Base-by-base conservation (phyloP, 1,284 basidiomycete species). In the Cutaneotrichosporon cavernicola region DNA sequence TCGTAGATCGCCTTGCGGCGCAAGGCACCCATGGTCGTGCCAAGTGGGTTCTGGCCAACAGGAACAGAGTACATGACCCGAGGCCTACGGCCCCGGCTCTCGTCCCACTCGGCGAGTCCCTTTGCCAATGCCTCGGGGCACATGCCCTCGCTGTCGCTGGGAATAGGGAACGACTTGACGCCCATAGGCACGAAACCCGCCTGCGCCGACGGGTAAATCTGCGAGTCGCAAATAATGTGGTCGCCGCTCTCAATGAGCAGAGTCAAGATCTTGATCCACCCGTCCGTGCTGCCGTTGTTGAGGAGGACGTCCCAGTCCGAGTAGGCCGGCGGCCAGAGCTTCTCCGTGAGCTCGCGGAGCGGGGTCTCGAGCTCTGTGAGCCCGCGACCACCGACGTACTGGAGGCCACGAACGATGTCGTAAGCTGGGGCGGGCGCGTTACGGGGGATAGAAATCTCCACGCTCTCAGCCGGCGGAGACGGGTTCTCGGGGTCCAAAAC, bases 1-100 rank as follows among this genome's bases (percentile, higher is more conserved):
- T 86, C 85, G 77, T 92, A 92, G 65, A 92, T 89, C 60, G 85
- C 86, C 76, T 87, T 85, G 81, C 90, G 90, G 66, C 90, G 83
- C 63, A 82, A 74, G 2, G 78, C 70, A 11, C 82, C 78, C 85
- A 89, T 88, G 0, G 87, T 88, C 5, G 85, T 82, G 93, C 90
- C 90, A 16, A 86, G 88, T 3, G 90, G 90, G 76, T 76, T 92
- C 79, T 91, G 90, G 13, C 74, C 75, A 5, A 72, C 70, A 16
- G 76, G 74, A 14, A 76, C 72, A 13, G 68, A 65, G 64, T 90
- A 91, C 76, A 91, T 82, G 36, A 91, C 84, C 72, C 86, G 87
- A 30, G 89, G 90, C 40, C 88, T 56, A 38, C 68, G 65, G 3
- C 70, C 73, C 36, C 85, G 77, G 5, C 73, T 72, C 63, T 83